phyloP scores from a whole-genome alignment of 2,329 filamentous ascomycete species.

The Chrysoporthe cubensis region DNA sequence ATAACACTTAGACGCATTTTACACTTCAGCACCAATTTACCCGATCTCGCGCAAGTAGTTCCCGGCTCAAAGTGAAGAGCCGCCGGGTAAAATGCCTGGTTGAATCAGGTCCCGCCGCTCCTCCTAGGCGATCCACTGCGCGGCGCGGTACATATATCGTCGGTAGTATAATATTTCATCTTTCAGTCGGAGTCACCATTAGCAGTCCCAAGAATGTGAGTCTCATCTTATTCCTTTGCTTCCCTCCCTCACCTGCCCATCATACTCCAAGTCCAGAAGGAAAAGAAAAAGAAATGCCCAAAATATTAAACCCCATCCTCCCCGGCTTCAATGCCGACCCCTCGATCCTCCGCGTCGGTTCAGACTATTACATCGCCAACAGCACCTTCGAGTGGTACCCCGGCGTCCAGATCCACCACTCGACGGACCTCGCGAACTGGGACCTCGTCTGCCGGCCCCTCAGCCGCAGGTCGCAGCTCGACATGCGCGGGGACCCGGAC shows the following conservation, averaged over 20 bases:
- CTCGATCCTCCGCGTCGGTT: slow-evolving; percentile 54
- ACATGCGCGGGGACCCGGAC: slow-evolving; percentile 63
- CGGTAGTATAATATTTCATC: background rate
- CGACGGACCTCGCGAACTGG: slow-evolving; percentile 58
- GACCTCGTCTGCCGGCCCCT: slow-evolving; percentile 51
- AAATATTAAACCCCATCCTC: slow-evolving; percentile 57
- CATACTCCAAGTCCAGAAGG: background rate
- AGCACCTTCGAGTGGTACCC: slow-evolving; percentile 62
- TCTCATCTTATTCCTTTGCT: background rate
- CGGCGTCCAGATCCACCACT: slow-evolving; percentile 60
- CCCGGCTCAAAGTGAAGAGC: background rate
- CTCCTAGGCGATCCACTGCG: slow-evolving; percentile 5
- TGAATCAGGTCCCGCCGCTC: slow-evolving; percentile 18
- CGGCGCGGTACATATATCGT: too few relatives aligned
- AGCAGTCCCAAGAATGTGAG: background rate
- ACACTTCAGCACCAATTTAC: background rate
- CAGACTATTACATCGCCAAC: slow-evolving; percentile 60
- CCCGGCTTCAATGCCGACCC: slow-evolving; percentile 62
- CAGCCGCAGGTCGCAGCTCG: slow-evolving; percentile 53
- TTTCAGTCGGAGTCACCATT: background rate
- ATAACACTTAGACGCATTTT: too few relatives aligned
- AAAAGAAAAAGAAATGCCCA: slow-evolving; percentile 45
- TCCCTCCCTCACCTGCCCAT: background rate
- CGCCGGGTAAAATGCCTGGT: slow-evolving; percentile 24
- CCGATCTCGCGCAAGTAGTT: background rate